Evolutionary conservation across 148 eudicot species (phyloP).

Genomic region (Bassia scoparia): DNA sequence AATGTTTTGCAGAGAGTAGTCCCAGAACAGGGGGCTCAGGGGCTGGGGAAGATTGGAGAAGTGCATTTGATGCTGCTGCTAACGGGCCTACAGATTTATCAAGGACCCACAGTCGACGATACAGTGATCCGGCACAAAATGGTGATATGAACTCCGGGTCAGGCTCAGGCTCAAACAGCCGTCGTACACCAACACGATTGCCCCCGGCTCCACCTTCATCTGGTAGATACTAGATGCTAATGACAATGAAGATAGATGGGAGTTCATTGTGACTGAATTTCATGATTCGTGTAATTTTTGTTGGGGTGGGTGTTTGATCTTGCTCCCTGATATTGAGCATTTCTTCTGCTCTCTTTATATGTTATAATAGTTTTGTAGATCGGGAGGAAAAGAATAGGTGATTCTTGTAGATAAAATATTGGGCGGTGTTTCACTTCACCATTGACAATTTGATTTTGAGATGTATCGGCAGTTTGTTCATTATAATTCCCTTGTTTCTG

Average conservation of each 20-base stretch:
- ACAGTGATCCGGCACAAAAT: slow-evolving; percentile 70
- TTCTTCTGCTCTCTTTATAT: slow-evolving; percentile 33
- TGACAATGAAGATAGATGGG: slow-evolving; percentile 13
- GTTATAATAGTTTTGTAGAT: slow-evolving; percentile 51
- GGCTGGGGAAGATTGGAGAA: slow-evolving; percentile 90
- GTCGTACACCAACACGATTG: slow-evolving; percentile 86
- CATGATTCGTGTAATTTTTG: slow-evolving; percentile 46
- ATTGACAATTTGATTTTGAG: slow-evolving; percentile 34
- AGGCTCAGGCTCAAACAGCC: slow-evolving; percentile 64
- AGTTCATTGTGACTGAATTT: slow-evolving; percentile 18
- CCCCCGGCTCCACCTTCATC: slow-evolving; percentile 95
- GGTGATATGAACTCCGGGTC: slow-evolving; percentile 63
- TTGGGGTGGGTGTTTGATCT: slow-evolving; percentile 33
- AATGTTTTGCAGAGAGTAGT: slow-evolving; percentile 65
- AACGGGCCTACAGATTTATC: slow-evolving; percentile 64
- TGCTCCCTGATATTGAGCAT: slow-evolving; percentile 41
- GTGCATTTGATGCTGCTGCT: slow-evolving; percentile 92
- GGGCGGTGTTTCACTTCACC: slow-evolving; percentile 23
- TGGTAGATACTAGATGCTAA: slow-evolving; percentile 60
- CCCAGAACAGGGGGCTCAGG: slow-evolving; percentile 60
- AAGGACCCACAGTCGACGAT: slow-evolving; percentile 66
- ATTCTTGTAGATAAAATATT: slow-evolving; percentile 59
- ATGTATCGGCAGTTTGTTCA: slow-evolving; percentile 26
- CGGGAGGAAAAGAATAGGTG: slow-evolving; percentile 25
- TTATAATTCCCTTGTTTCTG: slow-evolving; percentile 20